These are phyloP conservation scores for Hypoxylon sp. DNA, from an alignment of 2,329 filamentous ascomycete species.

Conservation along the genomic window DNA sequence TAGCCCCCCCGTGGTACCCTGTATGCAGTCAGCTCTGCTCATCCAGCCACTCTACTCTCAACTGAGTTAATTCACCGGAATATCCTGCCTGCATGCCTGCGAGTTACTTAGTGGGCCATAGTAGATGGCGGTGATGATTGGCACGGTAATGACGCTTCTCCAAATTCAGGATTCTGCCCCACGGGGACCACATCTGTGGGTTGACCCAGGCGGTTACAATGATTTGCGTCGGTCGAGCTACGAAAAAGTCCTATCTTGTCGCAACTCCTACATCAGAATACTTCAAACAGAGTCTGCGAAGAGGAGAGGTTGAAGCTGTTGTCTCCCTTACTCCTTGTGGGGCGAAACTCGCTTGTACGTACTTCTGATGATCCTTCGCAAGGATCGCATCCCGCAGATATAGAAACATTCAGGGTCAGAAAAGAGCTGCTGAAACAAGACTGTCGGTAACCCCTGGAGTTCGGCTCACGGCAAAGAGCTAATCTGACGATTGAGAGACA, in stretches of 20 bases:
- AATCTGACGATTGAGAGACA: constrained; percentile 6
- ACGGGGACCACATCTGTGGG: constrained; percentile 36
- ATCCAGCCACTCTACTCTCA: constrained; percentile 11
- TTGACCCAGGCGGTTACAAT: not conserved
- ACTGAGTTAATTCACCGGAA: constrained; percentile 8
- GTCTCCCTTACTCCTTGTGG: constrained; percentile 19
- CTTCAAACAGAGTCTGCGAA: constrained; percentile 4
- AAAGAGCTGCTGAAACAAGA: constrained; percentile 26
- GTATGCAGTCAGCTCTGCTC: constrained; percentile 21
- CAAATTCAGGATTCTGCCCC: constrained; percentile 30
- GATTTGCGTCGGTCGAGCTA: not conserved
- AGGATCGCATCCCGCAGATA: constrained; percentile 21
- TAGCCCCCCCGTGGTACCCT: constrained; percentile 3
- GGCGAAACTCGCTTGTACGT: not conserved
- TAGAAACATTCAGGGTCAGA: constrained; percentile 28
- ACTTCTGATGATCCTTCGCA: constrained; percentile 9
- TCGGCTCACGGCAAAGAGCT: constrained; percentile 20
- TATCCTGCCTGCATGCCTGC: not conserved
- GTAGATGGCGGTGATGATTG: constrained; percentile 26
- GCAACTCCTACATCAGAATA: constrained; percentile 7
- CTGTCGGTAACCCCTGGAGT: constrained; percentile 20
- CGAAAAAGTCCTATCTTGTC: not conserved
- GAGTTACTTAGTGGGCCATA: constrained; percentile 4
- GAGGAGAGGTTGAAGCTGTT: constrained; percentile 1
- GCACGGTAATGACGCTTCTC: constrained; percentile 20